phyloP scores from a whole-genome alignment of 1,139 yeast species.

The Pneumocystis jirovecii region DNA sequence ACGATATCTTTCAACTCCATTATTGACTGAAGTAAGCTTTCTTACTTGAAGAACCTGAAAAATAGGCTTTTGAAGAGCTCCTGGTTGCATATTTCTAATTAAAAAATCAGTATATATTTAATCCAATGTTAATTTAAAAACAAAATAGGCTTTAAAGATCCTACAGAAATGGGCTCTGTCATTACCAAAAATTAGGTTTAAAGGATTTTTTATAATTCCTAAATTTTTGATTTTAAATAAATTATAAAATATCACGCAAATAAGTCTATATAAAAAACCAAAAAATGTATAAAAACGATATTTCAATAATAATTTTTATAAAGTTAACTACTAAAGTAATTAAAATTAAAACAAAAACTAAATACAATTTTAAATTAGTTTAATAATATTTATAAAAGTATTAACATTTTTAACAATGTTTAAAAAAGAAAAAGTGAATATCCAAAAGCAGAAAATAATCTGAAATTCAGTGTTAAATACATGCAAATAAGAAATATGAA shows the following conservation, averaged over 20 bases:
- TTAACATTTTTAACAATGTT: too few species aligned
- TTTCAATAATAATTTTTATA: too few species aligned
- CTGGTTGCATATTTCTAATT: neutral
- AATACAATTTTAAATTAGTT: too few species aligned
- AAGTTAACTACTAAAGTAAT: too few species aligned
- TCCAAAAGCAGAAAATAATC: neutral
- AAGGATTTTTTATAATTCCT: neutral
- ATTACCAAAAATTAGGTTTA: neutral
- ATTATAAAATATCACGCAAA: neutral
- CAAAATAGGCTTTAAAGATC: neutral
- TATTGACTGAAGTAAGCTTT: slow-evolving; percentile 9
- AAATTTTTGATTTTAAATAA: neutral
- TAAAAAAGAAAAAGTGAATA: too few species aligned
- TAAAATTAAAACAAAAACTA: too few species aligned
- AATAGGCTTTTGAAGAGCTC: slow-evolving; percentile 9
- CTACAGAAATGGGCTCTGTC: neutral
- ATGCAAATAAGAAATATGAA: neutral
- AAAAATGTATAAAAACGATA: neutral
- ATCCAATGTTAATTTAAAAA: neutral
- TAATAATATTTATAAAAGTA: too few species aligned
- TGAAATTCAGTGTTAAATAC: neutral
- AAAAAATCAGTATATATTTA: neutral
- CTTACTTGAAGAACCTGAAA: slow-evolving; percentile 16
- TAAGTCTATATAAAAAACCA: neutral
- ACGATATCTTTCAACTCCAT: slow-evolving; percentile 13